A percentile compares a stretch with the other conserved stretches of the same genome.
Conservation (phyloP, 1,284 basidiomycete genomes). For the Moesziomyces antarcticus region DNA sequence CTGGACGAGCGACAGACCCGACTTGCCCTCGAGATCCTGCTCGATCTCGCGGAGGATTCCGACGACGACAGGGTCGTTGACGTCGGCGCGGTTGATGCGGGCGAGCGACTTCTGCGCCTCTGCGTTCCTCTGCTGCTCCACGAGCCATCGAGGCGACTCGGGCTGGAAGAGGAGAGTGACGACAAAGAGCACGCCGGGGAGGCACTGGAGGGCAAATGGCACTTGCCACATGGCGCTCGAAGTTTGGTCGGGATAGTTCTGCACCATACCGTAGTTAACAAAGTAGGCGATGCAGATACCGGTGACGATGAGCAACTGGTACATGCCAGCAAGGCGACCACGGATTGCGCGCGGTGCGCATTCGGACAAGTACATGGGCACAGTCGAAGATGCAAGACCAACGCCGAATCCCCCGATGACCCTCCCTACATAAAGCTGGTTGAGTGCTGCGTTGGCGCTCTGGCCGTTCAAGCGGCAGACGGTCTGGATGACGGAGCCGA, state of each 20-base stretch:
- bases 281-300: conserved; percentile 55
- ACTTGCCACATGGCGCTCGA: conserved; percentile 58
- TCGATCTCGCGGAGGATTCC: conserved; percentile 43
- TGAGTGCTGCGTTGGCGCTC: conserved; percentile 34
- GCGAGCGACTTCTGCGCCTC: conserved; percentile 31
- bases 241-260: conserved; percentile 29
- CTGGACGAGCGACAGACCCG: conserved; percentile 47
- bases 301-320: conserved; percentile 68
- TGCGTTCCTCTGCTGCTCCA: conserved; percentile 42
- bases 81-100: conserved; percentile 17
- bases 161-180: conserved; percentile 53
- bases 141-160: conserved; percentile 65
- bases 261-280: conserved; percentile 45
- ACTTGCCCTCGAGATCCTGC: conserved; percentile 57
- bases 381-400: conserved; percentile 47
- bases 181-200: conserved; percentile 61
- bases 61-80: conserved; percentile 24
- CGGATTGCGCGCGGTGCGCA: conserved; percentile 65
- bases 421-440: conserved; percentile 61
- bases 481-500: conserved; percentile 62
- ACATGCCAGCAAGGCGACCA: conserved; percentile 68
- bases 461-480: conserved; percentile 49
- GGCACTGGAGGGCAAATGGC: conserved; percentile 60
- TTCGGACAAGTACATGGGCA: conserved; percentile 65
- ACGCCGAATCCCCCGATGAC: conserved; percentile 49